Conservation (phyloP, 2,329 filamentous ascomycete species). For the Ascocoryne sarcoides region DNA sequence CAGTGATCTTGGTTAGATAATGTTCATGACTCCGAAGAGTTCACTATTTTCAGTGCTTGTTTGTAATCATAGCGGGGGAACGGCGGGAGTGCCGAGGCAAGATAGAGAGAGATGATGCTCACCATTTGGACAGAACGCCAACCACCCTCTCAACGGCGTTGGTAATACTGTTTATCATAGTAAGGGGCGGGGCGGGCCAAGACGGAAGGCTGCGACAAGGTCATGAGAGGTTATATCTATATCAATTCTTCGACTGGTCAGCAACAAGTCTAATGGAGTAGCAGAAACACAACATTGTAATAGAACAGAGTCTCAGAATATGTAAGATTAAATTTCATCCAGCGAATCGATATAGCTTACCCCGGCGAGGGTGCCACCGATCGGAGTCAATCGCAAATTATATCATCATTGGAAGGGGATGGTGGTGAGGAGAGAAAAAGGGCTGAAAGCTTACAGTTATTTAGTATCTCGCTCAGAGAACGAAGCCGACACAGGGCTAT, state of each 20-base stretch:
- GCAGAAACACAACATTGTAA: neutral
- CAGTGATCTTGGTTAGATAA: conserved; percentile 32
- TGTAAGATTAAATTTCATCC: conserved; percentile 98
- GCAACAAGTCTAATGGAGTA: conserved; percentile 1
- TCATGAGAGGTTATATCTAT: conserved; percentile 2
- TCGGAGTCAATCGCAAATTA: conserved; percentile 98
- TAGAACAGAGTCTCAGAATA: conserved; percentile 69
- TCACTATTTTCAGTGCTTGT: conserved; percentile 33
- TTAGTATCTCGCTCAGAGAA: neutral
- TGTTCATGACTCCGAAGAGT: conserved; percentile 26
- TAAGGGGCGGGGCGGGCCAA: no score
- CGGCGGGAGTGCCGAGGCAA: neutral
- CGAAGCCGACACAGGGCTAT: no score
- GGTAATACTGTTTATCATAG: no score
- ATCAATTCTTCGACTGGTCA: conserved; percentile 14
- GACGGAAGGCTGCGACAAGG: no score
- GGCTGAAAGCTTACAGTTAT: conserved; percentile 5
- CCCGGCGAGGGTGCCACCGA: conserved; percentile 86
- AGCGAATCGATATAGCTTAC: conserved; percentile 67
- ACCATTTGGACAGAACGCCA: conserved; percentile 11
- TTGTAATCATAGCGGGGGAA: conserved; percentile 27
- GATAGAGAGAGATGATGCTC: conserved; percentile 5
- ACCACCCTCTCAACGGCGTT: no score
- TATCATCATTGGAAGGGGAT: conserved; percentile 84
- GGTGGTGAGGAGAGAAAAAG: conserved; percentile 9